phyloP scores from a whole-genome alignment of 331 rosid species.

The Pyracantha coccinea region DNA sequence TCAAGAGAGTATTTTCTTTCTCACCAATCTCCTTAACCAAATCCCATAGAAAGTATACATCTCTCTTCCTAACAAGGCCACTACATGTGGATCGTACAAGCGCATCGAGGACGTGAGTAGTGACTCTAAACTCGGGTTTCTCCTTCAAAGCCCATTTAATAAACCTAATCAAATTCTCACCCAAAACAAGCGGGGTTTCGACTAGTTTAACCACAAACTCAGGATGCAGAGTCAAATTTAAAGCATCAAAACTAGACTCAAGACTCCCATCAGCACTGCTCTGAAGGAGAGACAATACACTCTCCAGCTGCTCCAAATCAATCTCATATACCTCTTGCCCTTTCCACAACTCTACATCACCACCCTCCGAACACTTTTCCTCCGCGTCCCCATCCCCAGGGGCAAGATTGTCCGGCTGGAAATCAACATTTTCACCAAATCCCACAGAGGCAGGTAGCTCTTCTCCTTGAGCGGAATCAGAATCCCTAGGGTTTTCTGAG shows the following conservation, averaged over 20 bases:
- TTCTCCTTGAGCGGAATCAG: neutral
- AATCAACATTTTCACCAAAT: constrained; percentile 12
- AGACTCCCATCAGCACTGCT: constrained; percentile 38
- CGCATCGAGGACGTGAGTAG: constrained; percentile 28
- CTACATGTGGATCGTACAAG: constrained; percentile 29
- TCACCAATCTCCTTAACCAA: constrained; percentile 48
- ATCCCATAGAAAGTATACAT: constrained; percentile 53
- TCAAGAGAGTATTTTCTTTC: constrained; percentile 27
- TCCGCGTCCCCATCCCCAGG: neutral
- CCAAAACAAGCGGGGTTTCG: constrained; percentile 35
- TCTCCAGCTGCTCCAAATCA: constrained; percentile 43
- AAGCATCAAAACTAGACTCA: constrained; percentile 38
- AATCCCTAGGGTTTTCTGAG: neutral
- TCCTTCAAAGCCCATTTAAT: constrained; percentile 53
- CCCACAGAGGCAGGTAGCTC: neutral
- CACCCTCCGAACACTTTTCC: neutral
- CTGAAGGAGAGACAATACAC: constrained; percentile 36
- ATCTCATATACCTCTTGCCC: constrained; percentile 31
- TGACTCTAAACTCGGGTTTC: constrained; percentile 29
- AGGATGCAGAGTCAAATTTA: constrained; percentile 38
- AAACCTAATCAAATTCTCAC: constrained; percentile 54
- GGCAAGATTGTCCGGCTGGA: neutral
- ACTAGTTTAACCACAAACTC: constrained; percentile 36
- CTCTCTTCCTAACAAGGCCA: constrained; percentile 23
- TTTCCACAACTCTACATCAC: neutral